A percentile compares a stretch with the other conserved stretches of the same genome.
phyloP scores from a whole-genome alignment of 257 asterid species.

The Petrea volubilis region DNA sequence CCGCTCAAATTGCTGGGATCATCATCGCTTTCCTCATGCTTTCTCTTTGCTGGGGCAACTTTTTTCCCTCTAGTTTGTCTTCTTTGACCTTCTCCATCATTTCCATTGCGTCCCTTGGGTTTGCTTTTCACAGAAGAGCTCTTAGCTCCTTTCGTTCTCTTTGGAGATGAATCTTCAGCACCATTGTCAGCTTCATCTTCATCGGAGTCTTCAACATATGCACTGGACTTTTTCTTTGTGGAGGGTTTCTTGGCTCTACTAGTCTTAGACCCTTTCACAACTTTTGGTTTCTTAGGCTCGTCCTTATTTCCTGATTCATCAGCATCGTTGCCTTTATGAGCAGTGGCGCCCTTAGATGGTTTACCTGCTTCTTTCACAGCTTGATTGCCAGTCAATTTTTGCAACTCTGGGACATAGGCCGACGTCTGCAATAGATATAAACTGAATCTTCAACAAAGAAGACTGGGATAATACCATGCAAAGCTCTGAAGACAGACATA shows the following conservation, averaged over 20 bases:
- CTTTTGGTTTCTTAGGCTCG: constrained; percentile 31
- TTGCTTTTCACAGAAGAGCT: constrained; percentile 41
- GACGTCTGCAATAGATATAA: constrained; percentile 66
- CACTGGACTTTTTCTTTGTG: constrained; percentile 36
- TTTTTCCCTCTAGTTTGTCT: constrained; percentile 41
- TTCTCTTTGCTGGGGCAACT: constrained; percentile 46
- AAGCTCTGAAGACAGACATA: constrained; percentile 39
- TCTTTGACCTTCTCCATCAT: constrained; percentile 31
- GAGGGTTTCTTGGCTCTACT: constrained; percentile 37
- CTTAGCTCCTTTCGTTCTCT: constrained; percentile 34
- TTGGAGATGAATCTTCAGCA: constrained; percentile 34
- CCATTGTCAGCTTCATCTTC: constrained; percentile 31
- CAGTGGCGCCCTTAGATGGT: constrained; percentile 32
- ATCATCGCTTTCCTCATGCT: constrained; percentile 52
- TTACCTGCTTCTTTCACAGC: constrained; percentile 47
- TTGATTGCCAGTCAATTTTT: constrained; percentile 67
- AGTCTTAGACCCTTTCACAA: constrained; percentile 32
- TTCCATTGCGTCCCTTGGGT: constrained; percentile 33
- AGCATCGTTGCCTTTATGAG: constrained; percentile 25
- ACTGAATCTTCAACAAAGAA: not conserved
- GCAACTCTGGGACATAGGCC: constrained; percentile 90
- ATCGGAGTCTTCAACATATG: constrained; percentile 29
- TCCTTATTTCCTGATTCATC: constrained; percentile 49
- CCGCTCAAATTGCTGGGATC: constrained; percentile 22
- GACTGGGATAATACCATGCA: not conserved